Evolutionary conservation across 148 eudicot genomes (phyloP).

Genomic region (Nepenthes mirabilis): DNA sequence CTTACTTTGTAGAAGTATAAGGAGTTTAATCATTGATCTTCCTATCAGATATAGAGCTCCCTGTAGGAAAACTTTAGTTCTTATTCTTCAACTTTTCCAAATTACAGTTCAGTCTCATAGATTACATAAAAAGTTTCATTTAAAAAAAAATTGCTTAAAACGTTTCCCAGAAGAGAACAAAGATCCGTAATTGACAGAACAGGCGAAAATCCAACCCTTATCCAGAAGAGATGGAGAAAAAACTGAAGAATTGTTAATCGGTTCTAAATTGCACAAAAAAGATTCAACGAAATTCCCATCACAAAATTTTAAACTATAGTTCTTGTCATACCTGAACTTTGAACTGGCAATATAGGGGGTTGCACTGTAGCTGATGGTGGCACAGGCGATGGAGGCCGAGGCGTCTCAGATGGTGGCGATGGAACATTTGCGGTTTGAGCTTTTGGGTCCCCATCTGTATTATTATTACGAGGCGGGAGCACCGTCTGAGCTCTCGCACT

Average conservation of each 20-base stretch:
- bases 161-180: slow-evolving; percentile 18
- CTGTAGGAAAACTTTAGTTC: neutral
- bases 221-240: neutral
- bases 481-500: slow-evolving; percentile 32
- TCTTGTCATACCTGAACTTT: slow-evolving; percentile 44
- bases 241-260: no score
- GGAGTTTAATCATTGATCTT: slow-evolving; percentile 8
- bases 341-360: slow-evolving; percentile 33
- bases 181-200: slow-evolving; percentile 25
- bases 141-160: no score
- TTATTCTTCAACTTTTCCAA: no score
- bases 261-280: neutral
- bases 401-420: slow-evolving; percentile 17
- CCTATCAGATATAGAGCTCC: neutral
- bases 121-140: no score
- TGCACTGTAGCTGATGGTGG: slow-evolving; percentile 19
- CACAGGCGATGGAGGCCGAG: slow-evolving; percentile 13
- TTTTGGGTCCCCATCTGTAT: slow-evolving; percentile 19
- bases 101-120: no score
- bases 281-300: neutral
- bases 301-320: neutral
- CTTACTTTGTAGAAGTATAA: slow-evolving; percentile 5
- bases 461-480: slow-evolving; percentile 10
- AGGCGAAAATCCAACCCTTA: slow-evolving; percentile 34
- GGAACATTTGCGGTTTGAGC: slow-evolving; percentile 14